Percentiles rank a stretch among this genome's conserved stretches.
Evolutionary conservation across 352 stramenopile species (phyloP).

Genomic region (Phytopythium montanum): DNA sequence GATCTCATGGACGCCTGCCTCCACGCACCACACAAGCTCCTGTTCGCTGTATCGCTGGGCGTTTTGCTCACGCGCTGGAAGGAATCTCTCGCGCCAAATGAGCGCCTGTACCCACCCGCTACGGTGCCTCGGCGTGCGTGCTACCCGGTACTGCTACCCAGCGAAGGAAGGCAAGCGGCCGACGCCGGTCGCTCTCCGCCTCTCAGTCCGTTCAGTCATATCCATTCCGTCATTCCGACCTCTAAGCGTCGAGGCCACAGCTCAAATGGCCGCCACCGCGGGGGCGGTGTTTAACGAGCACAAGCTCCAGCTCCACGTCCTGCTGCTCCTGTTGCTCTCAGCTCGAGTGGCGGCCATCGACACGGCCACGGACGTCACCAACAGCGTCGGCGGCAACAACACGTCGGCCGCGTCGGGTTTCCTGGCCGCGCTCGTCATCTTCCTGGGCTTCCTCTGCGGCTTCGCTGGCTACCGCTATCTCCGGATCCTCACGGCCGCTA

Average conservation of each 20-base stretch:
- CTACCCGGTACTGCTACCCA: no score
- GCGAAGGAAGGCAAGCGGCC: no score
- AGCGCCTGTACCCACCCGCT: background rate
- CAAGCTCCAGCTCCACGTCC: background rate
- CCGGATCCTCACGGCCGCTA: constrained; percentile 39
- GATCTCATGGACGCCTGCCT: background rate
- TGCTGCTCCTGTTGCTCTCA: background rate
- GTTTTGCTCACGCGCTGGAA: constrained; percentile 3
- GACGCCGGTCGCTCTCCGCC: background rate
- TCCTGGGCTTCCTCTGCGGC: constrained; percentile 34
- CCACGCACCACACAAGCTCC: no score
- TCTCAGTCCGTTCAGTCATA: no score
- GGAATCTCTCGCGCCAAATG: constrained; percentile 2
- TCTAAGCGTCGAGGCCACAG: background rate
- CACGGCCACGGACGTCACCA: constrained; percentile 15
- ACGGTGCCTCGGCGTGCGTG: background rate
- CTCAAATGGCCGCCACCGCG: background rate
- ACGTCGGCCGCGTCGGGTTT: constrained; percentile 27
- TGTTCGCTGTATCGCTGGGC: background rate
- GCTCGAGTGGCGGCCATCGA: constrained; percentile 23
- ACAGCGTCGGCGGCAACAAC: constrained; percentile 11
- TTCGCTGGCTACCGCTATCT: constrained; percentile 64
- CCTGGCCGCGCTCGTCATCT: constrained; percentile 32
- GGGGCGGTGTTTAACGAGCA: background rate
- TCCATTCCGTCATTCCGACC: background rate